Percentiles rank a stretch among this genome's conserved stretches.
These are phyloP conservation scores for Trametes cinnabarina DNA, from an alignment of 768 basidiomycete genomes.

Conservation along the genomic window DNA sequence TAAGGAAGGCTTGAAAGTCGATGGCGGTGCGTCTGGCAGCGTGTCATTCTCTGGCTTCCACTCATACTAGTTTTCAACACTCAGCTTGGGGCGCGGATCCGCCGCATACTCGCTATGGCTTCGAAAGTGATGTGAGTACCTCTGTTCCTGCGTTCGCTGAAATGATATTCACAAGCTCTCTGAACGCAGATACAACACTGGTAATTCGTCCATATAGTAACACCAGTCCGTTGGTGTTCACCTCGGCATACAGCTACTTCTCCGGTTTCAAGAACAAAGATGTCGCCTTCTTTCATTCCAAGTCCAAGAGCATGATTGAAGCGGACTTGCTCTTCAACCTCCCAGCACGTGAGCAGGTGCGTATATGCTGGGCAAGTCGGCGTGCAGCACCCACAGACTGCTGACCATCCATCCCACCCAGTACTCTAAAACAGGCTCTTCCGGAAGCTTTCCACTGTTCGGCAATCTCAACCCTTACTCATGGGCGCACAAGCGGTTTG, in stretches of 20 bases:
- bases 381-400: neutral
- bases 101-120: slow-evolving; percentile 65
- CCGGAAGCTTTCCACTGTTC: slow-evolving; percentile 25
- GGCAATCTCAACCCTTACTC: slow-evolving; percentile 24
- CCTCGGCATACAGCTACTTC: slow-evolving; percentile 52
- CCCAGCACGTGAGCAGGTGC: slow-evolving; percentile 71
- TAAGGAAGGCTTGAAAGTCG: slow-evolving; percentile 53
- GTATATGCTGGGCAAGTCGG: neutral
- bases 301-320: slow-evolving; percentile 69
- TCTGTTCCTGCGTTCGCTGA: too few relatives aligned
- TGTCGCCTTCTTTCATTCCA: slow-evolving; percentile 75
- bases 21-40: slow-evolving; percentile 50
- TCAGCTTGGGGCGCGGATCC: slow-evolving; percentile 34
- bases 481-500: slow-evolving; percentile 28
- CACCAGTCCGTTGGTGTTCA: neutral
- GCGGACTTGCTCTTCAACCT: slow-evolving; percentile 86
- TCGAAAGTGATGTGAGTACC: slow-evolving; percentile 60
- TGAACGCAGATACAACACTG: slow-evolving; percentile 30
- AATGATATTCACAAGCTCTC: neutral
- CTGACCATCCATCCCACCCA: slow-evolving; percentile 14
- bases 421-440: slow-evolving; percentile 39
- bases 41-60: too few relatives aligned
- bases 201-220: slow-evolving; percentile 10
- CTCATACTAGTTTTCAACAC: neutral
- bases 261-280: slow-evolving; percentile 74